Conservation (phyloP, 2,329 filamentous ascomycete species). For the Colletotrichum sp. region DNA sequence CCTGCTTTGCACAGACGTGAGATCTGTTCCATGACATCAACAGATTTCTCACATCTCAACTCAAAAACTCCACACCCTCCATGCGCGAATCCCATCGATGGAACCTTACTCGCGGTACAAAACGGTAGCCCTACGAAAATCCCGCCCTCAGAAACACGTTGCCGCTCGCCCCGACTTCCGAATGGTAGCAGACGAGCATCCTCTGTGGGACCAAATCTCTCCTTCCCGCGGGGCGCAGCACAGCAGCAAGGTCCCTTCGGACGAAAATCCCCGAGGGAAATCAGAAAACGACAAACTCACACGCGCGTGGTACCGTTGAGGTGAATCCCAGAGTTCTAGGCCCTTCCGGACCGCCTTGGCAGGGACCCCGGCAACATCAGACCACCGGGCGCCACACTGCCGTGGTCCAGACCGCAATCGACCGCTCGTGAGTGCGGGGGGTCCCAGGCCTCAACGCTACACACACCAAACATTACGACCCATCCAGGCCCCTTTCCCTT, state of each 20-base stretch:
- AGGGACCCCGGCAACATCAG: conserved; percentile 13
- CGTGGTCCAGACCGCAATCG: conserved; percentile 18
- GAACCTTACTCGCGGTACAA: neutral
- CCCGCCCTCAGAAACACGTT: neutral
- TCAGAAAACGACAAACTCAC: neutral
- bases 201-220: neutral
- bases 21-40: neutral
- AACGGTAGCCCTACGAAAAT: neutral
- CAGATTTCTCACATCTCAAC: neutral
- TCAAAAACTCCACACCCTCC: neutral
- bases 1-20: neutral
- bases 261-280: neutral
- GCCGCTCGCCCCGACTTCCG: neutral
- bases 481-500: neutral
- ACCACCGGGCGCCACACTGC: conserved; percentile 4
- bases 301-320: neutral
- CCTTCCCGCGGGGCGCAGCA: conserved; percentile 3
- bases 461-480: neutral
- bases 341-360: conserved; percentile 11
- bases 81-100: neutral
- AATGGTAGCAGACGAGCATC: neutral
- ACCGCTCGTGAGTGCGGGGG: conserved; percentile 12
- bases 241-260: neutral
- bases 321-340: neutral
- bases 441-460: neutral